Evolutionary conservation across 495 filamentous ascomycete genomes (phyloP).

Genomic region (Penicillium bialowiezense): DNA sequence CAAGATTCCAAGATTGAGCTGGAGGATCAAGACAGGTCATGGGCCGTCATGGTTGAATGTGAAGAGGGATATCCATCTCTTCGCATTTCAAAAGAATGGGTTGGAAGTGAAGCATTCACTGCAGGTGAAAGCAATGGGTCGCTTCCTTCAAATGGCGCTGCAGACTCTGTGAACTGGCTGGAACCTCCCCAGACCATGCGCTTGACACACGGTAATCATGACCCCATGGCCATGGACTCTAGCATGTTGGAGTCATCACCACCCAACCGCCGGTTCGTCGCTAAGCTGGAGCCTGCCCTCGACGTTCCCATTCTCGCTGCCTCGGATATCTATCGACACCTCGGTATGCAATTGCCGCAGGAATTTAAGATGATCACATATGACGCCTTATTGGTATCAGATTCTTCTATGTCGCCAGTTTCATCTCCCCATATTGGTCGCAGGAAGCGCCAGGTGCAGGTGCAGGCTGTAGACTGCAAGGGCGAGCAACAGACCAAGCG

Average conservation of each 20-base stretch:
- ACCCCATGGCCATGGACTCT: slow-evolving; percentile 46
- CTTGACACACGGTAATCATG: slow-evolving; percentile 32
- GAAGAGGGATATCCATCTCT: slow-evolving; percentile 49
- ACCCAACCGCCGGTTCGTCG: slow-evolving; percentile 78
- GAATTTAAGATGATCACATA: slow-evolving; percentile 60
- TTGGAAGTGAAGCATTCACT: slow-evolving; percentile 33
- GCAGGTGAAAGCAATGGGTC: slow-evolving; percentile 22
- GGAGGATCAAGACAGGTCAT: slow-evolving; percentile 25
- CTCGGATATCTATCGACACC: slow-evolving; percentile 61
- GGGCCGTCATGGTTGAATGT: slow-evolving; percentile 44
- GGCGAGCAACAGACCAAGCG: slow-evolving; percentile 41
- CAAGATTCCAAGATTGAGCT: slow-evolving; percentile 13
- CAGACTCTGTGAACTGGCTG: slow-evolving; percentile 40
- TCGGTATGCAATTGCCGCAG: slow-evolving; percentile 54
- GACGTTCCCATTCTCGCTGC: slow-evolving; percentile 68
- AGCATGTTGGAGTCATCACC: slow-evolving; percentile 44
- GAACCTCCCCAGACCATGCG: slow-evolving; percentile 52
- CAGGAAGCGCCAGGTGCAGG: slow-evolving; percentile 32
- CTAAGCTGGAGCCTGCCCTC: slow-evolving; percentile 79
- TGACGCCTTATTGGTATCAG: slow-evolving; percentile 63
- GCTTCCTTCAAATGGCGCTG: slow-evolving; percentile 16
- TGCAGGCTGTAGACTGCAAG: slow-evolving; percentile 33
- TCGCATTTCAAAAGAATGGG: slow-evolving; percentile 47
- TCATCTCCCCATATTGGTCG: slow-evolving; percentile 24
- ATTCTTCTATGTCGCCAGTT: slow-evolving; percentile 24